Base-by-base conservation (phyloP, 176 grass and related monocot genomes). In the Oryza brachyantha region DNA sequence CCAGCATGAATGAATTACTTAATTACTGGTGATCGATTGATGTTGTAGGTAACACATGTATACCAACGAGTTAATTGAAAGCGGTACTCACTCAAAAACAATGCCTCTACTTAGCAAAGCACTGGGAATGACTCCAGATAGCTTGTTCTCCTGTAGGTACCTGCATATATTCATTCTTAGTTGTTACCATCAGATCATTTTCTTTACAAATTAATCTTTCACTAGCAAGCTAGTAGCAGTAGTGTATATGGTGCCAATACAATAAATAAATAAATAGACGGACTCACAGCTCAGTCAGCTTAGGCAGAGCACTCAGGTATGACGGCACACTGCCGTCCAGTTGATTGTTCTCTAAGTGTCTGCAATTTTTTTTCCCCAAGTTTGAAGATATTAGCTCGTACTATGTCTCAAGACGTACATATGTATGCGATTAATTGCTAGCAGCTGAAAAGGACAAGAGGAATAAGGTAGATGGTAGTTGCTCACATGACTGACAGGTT, bases 341-440 rank as follows among this genome's bases (percentile, higher is more conserved):
- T 36, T 83, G 84, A 79, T 97, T 97, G 85, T 94, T 88, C 80
- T 97, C 94, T n/a, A 97, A 39, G 64, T 97, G 94, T 52, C 94
- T 97, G 73, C 62, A n/a, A n/a, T n/a, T n/a, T n/a, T n/a, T n/a
- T n/a, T n/a, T n/a, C n/a, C n/a, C n/a, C n/a, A n/a, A n/a, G n/a
- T n/a, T n/a, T n/a, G n/a, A n/a, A n/a, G n/a, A n/a, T n/a, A n/a
- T n/a, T n/a, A n/a, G n/a, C n/a, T n/a, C n/a, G n/a, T n/a, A n/a
- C n/a, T n/a, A n/a, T n/a, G n/a, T n/a, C n/a, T n/a, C n/a, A n/a
- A n/a, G n/a, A n/a, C n/a, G 43, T 35, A 75, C 26, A 61, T 43
- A 29, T 0, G 29, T 0, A 10, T 13, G 10, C 7, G 29, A 8
- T 6, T 42, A 13, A 42, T 4, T 46, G 5, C 5, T 50, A 52